These are phyloP conservation scores for Pseudozyma hubeiensis DNA, from an alignment of 1,284 basidiomycete genomes.

Conservation along the genomic window DNA sequence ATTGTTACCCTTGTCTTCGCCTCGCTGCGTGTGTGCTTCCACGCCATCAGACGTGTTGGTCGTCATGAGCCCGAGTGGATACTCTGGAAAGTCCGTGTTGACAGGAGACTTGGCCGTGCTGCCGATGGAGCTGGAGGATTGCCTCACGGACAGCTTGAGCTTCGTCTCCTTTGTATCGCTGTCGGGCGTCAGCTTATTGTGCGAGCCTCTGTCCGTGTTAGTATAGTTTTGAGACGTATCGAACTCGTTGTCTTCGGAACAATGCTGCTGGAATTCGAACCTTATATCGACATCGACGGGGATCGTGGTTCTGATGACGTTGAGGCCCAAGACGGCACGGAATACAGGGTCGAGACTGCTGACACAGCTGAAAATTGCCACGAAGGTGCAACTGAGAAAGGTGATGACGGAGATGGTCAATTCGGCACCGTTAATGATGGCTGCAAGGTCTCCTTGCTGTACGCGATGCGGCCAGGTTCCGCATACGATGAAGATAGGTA, in stretches of 20 bases:
- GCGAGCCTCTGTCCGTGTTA: not conserved
- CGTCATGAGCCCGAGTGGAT: no score
- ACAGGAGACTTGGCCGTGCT: not conserved
- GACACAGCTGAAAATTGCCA: constrained; percentile 22
- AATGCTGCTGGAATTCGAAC: constrained; percentile 1
- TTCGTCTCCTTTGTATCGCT: not conserved
- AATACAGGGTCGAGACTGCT: constrained; percentile 34
- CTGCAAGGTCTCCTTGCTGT: not conserved
- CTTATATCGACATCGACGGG: constrained; percentile 14
- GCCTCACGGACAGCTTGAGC: no score
- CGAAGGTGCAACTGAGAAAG: constrained; percentile 10
- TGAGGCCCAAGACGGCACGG: constrained; percentile 29
- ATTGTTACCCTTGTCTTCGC: no score
- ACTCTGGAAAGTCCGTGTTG: no score
- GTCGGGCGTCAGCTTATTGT: not conserved
- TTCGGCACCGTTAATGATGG: not conserved
- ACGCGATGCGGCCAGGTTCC: not conserved
- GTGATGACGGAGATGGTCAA: constrained; percentile 6
- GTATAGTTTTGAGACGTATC: no score
- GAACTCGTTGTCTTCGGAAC: constrained; percentile 1
- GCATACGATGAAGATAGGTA: constrained; percentile 21
- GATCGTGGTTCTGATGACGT: constrained; percentile 8
- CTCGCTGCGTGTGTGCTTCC: no score
- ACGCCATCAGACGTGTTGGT: not conserved
- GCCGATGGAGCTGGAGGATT: not conserved